phyloP scores from a whole-genome alignment of 345 rosid species.

The Cardamine chenopodiifolia region DNA sequence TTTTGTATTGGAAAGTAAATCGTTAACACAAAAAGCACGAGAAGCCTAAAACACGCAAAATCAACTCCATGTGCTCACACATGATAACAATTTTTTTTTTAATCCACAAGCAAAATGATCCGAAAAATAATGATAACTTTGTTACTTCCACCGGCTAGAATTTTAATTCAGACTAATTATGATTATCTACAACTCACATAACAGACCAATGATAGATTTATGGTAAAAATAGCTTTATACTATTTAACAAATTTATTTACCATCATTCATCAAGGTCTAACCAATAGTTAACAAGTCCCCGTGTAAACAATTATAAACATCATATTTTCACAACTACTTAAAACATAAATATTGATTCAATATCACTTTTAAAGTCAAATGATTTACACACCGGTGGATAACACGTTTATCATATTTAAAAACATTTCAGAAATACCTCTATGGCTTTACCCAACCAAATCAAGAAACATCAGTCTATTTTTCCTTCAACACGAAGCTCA shows the following conservation, averaged over 20 bases:
- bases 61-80: slow-evolving; percentile 39
- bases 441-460: slow-evolving; percentile 29
- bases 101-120: slow-evolving; percentile 12
- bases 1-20: slow-evolving; percentile 36
- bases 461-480: neutral
- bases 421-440: slow-evolving; percentile 1
- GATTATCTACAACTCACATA: slow-evolving; percentile 10
- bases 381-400: neutral
- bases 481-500: slow-evolving; percentile 20
- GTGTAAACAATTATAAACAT: neutral
- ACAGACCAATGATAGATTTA: neutral
- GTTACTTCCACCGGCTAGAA: slow-evolving; percentile 21
- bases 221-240: neutral
- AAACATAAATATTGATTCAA: slow-evolving; percentile 2
- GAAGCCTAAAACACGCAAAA: slow-evolving; percentile 41
- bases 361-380: neutral
- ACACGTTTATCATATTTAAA: neutral
- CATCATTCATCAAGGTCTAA: too few species aligned
- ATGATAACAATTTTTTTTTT: too few species aligned
- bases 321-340: neutral
- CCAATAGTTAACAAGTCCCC: neutral
- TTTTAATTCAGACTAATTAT: slow-evolving; percentile 5
- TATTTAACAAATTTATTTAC: neutral
- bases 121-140: slow-evolving; percentile 35
- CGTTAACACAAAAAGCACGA: slow-evolving; percentile 28